These are phyloP conservation scores for Tetrahymena thermophila DNA, from an alignment of 73 alveolate species.

Conservation along the genomic window DNA sequence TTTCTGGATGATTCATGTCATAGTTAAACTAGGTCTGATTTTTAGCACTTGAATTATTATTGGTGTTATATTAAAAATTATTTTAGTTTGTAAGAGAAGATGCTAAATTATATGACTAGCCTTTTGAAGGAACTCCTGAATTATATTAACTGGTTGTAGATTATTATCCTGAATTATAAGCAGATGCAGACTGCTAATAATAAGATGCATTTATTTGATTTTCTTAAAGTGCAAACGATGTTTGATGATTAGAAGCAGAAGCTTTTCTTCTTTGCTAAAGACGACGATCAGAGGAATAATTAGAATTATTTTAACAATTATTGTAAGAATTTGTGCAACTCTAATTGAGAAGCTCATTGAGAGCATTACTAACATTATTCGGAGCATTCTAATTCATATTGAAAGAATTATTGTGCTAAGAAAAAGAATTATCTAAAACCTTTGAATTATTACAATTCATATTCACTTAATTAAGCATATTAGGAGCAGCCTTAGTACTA, in stretches of 20 bases:
- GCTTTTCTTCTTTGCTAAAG: not conserved
- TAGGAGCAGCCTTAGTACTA: not conserved
- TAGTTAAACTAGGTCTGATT: not conserved
- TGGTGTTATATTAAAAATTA: not conserved
- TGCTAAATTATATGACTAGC: not conserved
- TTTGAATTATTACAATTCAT: not conserved
- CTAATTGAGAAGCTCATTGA: not conserved
- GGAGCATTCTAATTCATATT: not conserved
- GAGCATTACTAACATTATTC: not conserved
- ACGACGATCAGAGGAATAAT: not conserved
- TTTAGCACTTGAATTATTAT: not conserved
- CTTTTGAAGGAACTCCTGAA: not conserved
- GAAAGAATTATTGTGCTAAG: not conserved
- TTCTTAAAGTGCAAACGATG: not conserved
- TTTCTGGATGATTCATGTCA: not conserved
- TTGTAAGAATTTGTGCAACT: not conserved
- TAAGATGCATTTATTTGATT: not conserved
- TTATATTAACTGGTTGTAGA: not conserved
- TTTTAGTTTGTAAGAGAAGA: not conserved
- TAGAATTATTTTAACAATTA: not conserved
- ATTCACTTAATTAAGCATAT: not conserved
- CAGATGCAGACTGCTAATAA: not conserved
- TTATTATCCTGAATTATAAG: not conserved
- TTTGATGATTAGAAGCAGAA: not conserved
- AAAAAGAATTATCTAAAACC: not conserved